phyloP scores from a whole-genome alignment of 1,284 basidiomycete species.

The Termitomyces sp. region DNA sequence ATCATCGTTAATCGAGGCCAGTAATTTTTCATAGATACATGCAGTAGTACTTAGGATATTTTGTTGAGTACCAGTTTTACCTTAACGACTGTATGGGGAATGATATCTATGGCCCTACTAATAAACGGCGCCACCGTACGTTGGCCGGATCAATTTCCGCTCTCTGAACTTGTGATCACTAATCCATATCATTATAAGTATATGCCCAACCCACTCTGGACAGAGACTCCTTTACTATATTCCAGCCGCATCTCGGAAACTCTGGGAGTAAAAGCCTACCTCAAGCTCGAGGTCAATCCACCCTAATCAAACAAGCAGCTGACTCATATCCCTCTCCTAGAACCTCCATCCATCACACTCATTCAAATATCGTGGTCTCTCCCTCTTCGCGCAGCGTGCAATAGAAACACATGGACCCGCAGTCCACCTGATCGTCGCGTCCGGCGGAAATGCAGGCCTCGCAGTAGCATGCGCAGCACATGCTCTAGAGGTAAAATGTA shows the following conservation, averaged over 20 bases:
- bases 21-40: no score
- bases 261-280: conserved; percentile 14
- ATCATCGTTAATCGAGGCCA: no score
- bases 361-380: conserved; percentile 72
- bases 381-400: conserved; percentile 51
- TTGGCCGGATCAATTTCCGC: no score
- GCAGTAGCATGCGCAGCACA: conserved; percentile 62
- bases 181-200: no score
- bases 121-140: no score
- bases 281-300: conserved; percentile 19
- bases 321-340: conserved; percentile 31
- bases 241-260: conserved; percentile 14
- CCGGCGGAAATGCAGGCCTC: conserved; percentile 69
- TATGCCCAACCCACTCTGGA: conserved; percentile 9
- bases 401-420: conserved; percentile 44
- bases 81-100: no score
- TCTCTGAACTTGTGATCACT: no score
- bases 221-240: conserved; percentile 16
- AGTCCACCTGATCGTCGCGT: conserved; percentile 63
- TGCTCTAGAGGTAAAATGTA: conserved; percentile 51
- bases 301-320: background rate
- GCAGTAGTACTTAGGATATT: no score
- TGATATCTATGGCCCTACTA: no score
- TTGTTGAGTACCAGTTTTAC: no score
- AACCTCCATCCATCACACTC: conserved; percentile 68